Evolutionary conservation across 345 rosid genomes (phyloP).

Genomic region (Citrus trifoliata): DNA sequence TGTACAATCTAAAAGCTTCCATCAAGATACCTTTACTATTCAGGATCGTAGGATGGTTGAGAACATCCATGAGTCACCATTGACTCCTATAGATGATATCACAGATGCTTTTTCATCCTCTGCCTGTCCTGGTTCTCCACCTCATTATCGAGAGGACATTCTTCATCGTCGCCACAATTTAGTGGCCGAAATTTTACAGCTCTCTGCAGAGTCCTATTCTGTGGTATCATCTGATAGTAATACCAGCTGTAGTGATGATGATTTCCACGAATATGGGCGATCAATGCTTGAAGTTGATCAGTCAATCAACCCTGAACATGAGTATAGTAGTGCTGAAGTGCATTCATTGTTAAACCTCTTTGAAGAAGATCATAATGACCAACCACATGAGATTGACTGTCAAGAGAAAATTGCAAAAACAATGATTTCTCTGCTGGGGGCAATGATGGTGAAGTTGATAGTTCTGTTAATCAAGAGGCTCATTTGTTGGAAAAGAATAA

Average conservation of each 20-base stretch:
- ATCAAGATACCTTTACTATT: conserved; percentile 19
- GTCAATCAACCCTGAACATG: conserved; percentile 29
- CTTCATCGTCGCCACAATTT: conserved; percentile 78
- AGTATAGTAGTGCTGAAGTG: conserved; percentile 18
- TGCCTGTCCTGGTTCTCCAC: conserved; percentile 64
- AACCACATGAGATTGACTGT: conserved; percentile 21
- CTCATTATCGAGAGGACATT: conserved; percentile 83
- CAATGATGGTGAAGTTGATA: conserved; percentile 36
- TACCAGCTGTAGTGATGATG: conserved; percentile 79
- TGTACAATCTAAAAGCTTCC: conserved; percentile 21
- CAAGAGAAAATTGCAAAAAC: conserved; percentile 33
- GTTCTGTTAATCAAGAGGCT: conserved; percentile 39
- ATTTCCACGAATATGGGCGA: conserved; percentile 40
- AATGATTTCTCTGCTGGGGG: conserved; percentile 28
- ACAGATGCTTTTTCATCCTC: conserved; percentile 46
- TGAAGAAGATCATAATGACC: conserved; percentile 21
- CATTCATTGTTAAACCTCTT: conserved; percentile 11
- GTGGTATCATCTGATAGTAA: conserved; percentile 74
- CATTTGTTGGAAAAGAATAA: conserved; percentile 46
- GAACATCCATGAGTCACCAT: conserved; percentile 35
- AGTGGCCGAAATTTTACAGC: conserved; percentile 92
- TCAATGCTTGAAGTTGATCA: conserved; percentile 38
- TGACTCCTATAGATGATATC: conserved; percentile 41
- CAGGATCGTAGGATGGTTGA: conserved; percentile 32
- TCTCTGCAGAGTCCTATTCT: conserved; percentile 85